Evolutionary conservation across 2,329 filamentous ascomycete genomes (phyloP).

Genomic region (Trichoderma asperellum): DNA sequence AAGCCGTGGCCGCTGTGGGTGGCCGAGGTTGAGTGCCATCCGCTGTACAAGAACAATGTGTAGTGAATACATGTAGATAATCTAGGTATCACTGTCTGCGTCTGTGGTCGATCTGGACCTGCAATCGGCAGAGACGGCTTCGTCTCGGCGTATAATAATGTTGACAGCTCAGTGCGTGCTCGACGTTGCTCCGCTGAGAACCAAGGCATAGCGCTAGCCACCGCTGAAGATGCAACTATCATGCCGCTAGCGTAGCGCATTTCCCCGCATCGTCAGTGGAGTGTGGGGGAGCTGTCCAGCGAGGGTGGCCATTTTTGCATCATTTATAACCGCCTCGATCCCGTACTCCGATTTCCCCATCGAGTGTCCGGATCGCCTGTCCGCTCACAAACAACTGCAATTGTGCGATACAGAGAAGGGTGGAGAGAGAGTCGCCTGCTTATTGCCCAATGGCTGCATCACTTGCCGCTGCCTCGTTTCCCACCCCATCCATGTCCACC

Average conservation of each 20-base stretch:
- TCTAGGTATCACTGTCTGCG: background rate
- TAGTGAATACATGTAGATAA: background rate
- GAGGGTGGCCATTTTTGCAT: background rate
- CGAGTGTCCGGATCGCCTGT: conserved; percentile 11
- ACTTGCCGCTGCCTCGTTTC: background rate
- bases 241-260: background rate
- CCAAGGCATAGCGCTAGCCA: conserved; percentile 6
- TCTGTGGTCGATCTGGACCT: background rate
- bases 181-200: background rate
- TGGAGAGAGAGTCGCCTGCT: conserved; percentile 14
- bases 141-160: conserved; percentile 7
- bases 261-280: conserved; percentile 14
- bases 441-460: conserved; percentile 15
- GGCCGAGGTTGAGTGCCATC: conserved; percentile 15
- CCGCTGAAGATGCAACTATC: conserved; percentile 7
- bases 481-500: conserved; percentile 8
- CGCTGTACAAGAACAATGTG: conserved; percentile 14
- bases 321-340: conserved; percentile 23
- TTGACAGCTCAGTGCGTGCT: background rate
- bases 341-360: conserved; percentile 20
- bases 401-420: background rate
- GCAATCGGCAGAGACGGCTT: background rate
- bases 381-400: conserved; percentile 3
- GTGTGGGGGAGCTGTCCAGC: background rate
- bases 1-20: conserved; percentile 26